Base-by-base conservation (phyloP, 2,329 filamentous ascomycete genomes). In the Botrytis porri region DNA sequence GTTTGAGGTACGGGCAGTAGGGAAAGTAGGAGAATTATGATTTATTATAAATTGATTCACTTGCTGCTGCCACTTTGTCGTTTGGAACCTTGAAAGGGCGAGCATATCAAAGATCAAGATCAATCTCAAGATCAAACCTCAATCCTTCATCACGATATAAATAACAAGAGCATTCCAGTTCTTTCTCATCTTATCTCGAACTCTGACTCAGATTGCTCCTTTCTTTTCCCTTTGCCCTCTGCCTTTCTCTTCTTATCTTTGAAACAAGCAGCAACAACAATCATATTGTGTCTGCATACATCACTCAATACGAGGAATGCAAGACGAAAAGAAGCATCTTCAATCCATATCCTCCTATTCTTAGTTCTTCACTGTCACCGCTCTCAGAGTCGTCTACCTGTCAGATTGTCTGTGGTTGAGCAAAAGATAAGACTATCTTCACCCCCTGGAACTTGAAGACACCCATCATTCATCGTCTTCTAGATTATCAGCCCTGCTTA, bases 1-100 rank as follows among this genome's bases (percentile, higher is more conserved):
- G 64, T 54, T 54, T 67, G 45, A 67, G n/a, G 51, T 20, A 20
- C 18, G 43, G 43, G 18, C 3, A 12, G 41, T 16, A 54, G 51
- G 51, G 51, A n/a, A n/a, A 14, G 48, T 7, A n/a, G 51, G n/a
- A 29, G 51, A 29, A 37, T 29, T 14, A 48, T 51, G 25, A 67
- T 54, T 67, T 39, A 54, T 67, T 67, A 67, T 67, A 67, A 67
- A 67, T 67, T 39, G 64, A 67, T 67, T 67, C 64, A 29, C 25
- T 37, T 41, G 25, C 45, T 39, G 45, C 64, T 54, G 64, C 35
- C 32, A 39, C n/a, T 20, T n/a, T 37, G 43, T n/a, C 25, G 14
- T 51, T 39, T 66, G 43, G 43, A 66, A 66, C 43, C 43, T 66
- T 39, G 45, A 67, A 39, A 67, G 35, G 37, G 22, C 63, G 25